A percentile compares a stretch with the other conserved stretches of the same genome.
Evolutionary conservation across 306 rosid genomes (phyloP).

Genomic region (Styphnolobium japonicum): DNA sequence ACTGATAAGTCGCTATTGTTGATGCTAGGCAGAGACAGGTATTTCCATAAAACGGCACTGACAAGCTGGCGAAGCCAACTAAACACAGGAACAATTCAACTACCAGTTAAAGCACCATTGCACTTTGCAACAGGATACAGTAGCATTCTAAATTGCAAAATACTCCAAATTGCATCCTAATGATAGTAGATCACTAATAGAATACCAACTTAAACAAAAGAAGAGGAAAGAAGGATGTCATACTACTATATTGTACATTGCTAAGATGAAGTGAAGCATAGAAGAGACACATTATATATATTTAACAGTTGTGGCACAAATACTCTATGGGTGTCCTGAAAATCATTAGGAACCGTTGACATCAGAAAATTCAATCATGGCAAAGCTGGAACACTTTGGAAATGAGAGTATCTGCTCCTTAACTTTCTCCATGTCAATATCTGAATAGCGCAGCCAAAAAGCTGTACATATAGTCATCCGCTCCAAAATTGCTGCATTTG

Average conservation of each 20-base stretch:
- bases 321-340: background rate
- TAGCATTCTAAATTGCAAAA: too few species aligned
- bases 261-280: background rate
- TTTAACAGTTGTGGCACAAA: background rate
- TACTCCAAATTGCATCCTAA: too few species aligned
- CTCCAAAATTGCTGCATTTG: conserved; percentile 32
- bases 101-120: too few species aligned
- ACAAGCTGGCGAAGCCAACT: too few species aligned
- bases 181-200: too few species aligned
- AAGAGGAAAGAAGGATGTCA: too few species aligned
- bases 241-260: background rate
- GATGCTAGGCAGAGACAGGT: too few species aligned
- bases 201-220: too few species aligned
- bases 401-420: conserved; percentile 29
- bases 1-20: too few species aligned
- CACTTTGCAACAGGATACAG: too few species aligned
- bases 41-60: too few species aligned
- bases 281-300: background rate
- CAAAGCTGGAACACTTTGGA: conserved; percentile 27
- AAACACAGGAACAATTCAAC: too few species aligned
- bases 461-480: conserved; percentile 14
- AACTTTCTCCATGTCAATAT: conserved; percentile 31
- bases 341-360: background rate
- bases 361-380: conserved; percentile 14
- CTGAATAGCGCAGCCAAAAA: conserved; percentile 28